A percentile compares a stretch with the other conserved stretches of the same genome.
Conservation (phyloP, 1,284 basidiomycete genomes). For the Melampsora americana region DNA sequence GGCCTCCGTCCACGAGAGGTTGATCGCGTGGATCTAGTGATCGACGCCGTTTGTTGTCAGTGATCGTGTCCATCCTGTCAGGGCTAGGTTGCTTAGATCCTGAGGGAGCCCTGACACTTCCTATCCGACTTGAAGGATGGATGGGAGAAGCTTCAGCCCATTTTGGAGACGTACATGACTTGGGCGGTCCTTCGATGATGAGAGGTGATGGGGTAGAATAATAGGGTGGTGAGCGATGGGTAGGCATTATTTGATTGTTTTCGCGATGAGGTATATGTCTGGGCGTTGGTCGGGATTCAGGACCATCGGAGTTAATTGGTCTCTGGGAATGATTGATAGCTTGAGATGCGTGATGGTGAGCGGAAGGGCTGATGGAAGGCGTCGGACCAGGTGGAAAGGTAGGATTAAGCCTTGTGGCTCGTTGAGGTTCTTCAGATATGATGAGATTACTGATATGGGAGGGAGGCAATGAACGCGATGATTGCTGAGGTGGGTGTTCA, state of each 20-base stretch:
- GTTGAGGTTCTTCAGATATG: background rate
- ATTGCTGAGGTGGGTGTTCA: background rate
- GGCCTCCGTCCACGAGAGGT: background rate
- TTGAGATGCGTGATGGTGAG: background rate
- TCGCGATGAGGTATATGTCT: background rate
- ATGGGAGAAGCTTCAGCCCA: no score
- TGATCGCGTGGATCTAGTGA: background rate
- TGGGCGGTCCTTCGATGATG: background rate
- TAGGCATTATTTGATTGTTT: background rate
- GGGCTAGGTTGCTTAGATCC: background rate
- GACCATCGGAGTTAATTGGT: background rate
- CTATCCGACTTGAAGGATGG: background rate
- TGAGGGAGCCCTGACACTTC: background rate
- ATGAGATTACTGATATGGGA: background rate
- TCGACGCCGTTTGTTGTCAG: background rate
- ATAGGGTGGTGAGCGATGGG: constrained; percentile 3
- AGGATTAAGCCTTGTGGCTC: background rate
- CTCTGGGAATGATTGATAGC: background rate
- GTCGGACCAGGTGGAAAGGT: background rate
- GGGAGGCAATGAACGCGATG: background rate
- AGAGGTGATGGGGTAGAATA: constrained; percentile 32
- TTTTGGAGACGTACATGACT: constrained; percentile 9
- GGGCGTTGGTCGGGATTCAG: background rate
- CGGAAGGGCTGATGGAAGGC: background rate
- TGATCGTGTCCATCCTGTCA: background rate